Percentiles rank a stretch among this genome's conserved stretches.
Conservation (phyloP, 805 yeast species). For the Ogataea nonfermentans region DNA sequence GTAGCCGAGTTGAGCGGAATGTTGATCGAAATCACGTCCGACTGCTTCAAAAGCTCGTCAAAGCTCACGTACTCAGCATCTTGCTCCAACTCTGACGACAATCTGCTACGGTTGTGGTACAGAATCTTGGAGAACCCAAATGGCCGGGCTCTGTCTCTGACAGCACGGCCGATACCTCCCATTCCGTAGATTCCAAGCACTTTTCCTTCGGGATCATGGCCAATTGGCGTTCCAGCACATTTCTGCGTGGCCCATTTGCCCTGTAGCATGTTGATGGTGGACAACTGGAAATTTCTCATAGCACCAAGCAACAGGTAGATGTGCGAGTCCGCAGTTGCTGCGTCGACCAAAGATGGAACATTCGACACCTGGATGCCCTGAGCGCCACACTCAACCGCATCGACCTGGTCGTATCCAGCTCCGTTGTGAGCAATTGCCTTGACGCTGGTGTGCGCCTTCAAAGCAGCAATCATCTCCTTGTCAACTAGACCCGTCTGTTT, state of each 20-base stretch:
- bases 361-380: constrained; percentile 48
- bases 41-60: constrained; percentile 60
- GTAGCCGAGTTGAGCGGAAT: constrained; percentile 76
- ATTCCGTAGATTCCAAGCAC: constrained; percentile 79
- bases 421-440: constrained; percentile 49
- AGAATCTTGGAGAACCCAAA: constrained; percentile 72
- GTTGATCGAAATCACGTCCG: constrained; percentile 73
- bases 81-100: constrained; percentile 60
- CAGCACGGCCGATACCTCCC: constrained; percentile 88
- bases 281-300: constrained; percentile 58
- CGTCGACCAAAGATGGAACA: constrained; percentile 51
- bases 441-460: constrained; percentile 36
- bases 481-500: constrained; percentile 42
- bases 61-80: constrained; percentile 69
- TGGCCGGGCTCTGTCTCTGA: constrained; percentile 66
- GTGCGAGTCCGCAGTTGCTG: constrained; percentile 58
- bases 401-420: constrained; percentile 59
- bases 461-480: constrained; percentile 38
- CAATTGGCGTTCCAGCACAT: constrained; percentile 57
- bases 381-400: constrained; percentile 40
- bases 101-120: constrained; percentile 66
- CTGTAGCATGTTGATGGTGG: constrained; percentile 48
- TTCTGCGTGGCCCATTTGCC: constrained; percentile 61
- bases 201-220: constrained; percentile 74
- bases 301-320: constrained; percentile 50